Percentiles rank a stretch among this genome's conserved stretches.
These are phyloP conservation scores for Porodaedalea pini DNA, from an alignment of 1,284 basidiomycete species.

Conservation along the genomic window DNA sequence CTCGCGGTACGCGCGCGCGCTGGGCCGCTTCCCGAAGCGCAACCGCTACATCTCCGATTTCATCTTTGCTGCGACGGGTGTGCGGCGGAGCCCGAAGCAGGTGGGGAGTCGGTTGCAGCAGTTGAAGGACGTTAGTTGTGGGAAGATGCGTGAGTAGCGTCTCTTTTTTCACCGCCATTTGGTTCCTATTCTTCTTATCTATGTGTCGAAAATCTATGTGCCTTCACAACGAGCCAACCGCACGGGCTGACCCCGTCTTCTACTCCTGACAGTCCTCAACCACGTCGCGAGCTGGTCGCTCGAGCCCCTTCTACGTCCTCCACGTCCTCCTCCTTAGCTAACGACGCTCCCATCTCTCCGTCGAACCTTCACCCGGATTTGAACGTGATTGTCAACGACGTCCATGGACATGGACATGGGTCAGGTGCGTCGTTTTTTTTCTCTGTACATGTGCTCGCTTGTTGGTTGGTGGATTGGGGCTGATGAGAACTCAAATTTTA, in stretches of 20 bases:
- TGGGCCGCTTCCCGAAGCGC: constrained; percentile 69
- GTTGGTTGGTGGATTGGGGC: neutral
- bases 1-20: constrained; percentile 61
- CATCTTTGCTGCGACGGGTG: constrained; percentile 59
- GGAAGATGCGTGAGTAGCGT: constrained; percentile 53
- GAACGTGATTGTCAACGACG: neutral
- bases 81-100: constrained; percentile 64
- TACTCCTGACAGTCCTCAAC: constrained; percentile 11
- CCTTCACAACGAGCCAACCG: too few species aligned
- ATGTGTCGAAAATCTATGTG: neutral
- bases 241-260: neutral
- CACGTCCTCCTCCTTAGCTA: neutral
- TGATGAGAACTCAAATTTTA: neutral
- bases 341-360: neutral
- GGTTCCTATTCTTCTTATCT: neutral
- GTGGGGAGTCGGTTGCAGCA: constrained; percentile 72
- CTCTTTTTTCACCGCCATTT: constrained; percentile 6
- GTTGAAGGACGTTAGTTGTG: constrained; percentile 61
- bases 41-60: constrained; percentile 72
- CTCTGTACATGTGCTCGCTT: too few species aligned
- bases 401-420: neutral
- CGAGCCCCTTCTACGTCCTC: too few species aligned
- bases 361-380: neutral
- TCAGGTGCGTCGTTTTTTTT: neutral
- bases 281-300: constrained; percentile 19